Evolutionary conservation across 1,284 basidiomycete genomes (phyloP), one percentile per base, ranked within the genome.

Genomic region (Pholiota adiposa): DNA sequence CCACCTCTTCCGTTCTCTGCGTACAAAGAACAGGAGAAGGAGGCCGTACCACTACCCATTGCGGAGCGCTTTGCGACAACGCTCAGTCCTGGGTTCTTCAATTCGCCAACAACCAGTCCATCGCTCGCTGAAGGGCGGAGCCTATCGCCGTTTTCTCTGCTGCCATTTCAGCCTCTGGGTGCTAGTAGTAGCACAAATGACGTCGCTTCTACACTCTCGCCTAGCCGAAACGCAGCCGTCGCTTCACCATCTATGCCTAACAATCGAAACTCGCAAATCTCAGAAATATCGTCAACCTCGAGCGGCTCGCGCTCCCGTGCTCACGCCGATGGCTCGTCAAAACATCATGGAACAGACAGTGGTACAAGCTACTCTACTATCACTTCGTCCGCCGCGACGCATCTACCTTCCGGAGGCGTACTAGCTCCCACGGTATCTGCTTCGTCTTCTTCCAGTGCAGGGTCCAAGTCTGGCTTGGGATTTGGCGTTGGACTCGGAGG

Each of bases 51-150:
- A 3, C 75, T 83, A 11, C 84, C 84, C 19, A 85, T 85, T 59
- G 82, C 83, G 3, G 80, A 77, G n/a, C 72, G 72, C 59, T 87
- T 83, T 66, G 79, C 79, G 6, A 82, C 76, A 0, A 75, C 75
- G 0, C 61, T 75, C 9, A 63, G 64, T 23, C 52, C 65, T 3
- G 18, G 29, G 34, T 34, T 53, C n/a, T 41, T 54, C 12, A 49
- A 55, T 14, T 29, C 46, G 11, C 27, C 48, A 25, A 29, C 31
- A 11, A 57, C 40, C n/a, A n/a, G n/a, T 19, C 34, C 54, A 19
- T 43, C 31, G 25, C 14, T 8, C 8, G 9, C 25, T 18, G 43
- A 54, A 27, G 49, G 23, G 48, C 46, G 43, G 9, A 27, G 29
- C 8, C 36, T 25, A 7, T 27, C 54, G 14, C 51, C 51, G 11